Evolutionary conservation across 257 asterid species (phyloP).

Genomic region (Fraxinus quadrangulata): DNA sequence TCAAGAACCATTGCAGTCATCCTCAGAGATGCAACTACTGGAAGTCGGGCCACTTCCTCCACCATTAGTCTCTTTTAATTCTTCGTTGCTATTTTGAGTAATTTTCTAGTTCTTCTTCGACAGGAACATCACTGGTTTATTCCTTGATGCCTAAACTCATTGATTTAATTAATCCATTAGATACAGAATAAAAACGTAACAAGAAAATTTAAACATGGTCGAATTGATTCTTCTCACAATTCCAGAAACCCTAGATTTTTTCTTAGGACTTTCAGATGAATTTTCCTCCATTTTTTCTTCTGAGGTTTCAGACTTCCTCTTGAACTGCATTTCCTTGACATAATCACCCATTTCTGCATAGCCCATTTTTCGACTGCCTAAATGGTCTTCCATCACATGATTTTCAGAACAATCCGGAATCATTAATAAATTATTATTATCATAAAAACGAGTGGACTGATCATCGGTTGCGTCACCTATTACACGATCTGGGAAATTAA

Average conservation of each 20-base stretch:
- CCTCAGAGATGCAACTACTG: conserved; percentile 53
- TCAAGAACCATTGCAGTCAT: conserved; percentile 47
- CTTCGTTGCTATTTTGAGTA: conserved; percentile 18
- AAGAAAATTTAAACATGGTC: not conserved
- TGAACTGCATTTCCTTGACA: conserved; percentile 36
- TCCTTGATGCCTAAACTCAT: conserved; percentile 41
- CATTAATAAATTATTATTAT: not conserved
- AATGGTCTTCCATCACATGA: conserved; percentile 33
- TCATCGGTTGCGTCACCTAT: conserved; percentile 22
- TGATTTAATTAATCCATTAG: not conserved
- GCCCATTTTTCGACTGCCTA: conserved; percentile 30
- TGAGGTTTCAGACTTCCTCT: conserved; percentile 42
- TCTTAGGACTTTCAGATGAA: conserved; percentile 40
- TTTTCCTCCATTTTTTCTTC: conserved; percentile 15
- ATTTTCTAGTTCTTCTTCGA: conserved; percentile 44
- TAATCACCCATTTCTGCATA: conserved; percentile 23
- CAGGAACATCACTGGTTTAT: no score
- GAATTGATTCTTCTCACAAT: conserved; percentile 38
- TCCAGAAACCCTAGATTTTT: conserved; percentile 46
- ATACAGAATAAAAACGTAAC: not conserved
- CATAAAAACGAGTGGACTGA: no score
- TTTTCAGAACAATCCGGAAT: conserved; percentile 30
- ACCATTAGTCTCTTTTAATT: conserved; percentile 43
- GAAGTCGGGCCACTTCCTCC: conserved; percentile 43
- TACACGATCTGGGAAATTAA: conserved; percentile 19